Percentiles rank a stretch among this genome's conserved stretches.
Conservation (phyloP, 441 rosid species). For the Gossypium lobatum region DNA sequence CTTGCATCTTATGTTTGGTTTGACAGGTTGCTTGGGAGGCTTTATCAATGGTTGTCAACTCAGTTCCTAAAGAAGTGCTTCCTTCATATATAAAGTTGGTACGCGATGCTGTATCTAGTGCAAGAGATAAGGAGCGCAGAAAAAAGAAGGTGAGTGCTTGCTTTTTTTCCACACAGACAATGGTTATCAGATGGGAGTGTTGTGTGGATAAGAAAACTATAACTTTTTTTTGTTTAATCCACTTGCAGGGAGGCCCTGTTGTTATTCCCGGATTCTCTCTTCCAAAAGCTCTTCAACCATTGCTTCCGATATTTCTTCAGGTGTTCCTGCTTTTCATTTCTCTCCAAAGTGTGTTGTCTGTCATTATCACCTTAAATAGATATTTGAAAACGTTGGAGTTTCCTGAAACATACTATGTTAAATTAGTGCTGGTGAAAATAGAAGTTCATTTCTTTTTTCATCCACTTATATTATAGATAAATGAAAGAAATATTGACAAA, state of each 20-base stretch:
- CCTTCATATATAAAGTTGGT: constrained; percentile 86
- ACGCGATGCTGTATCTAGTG: constrained; percentile 94
- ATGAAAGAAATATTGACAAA: neutral
- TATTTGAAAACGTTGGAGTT: neutral
- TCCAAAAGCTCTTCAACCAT: constrained; percentile 90
- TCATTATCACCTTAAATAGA: neutral
- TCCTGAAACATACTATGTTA: neutral
- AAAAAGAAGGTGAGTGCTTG: constrained; percentile 63
- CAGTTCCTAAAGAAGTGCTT: constrained; percentile 94
- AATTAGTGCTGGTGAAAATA: neutral
- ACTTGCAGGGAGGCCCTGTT: constrained; percentile 83
- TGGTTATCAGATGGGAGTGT: neutral
- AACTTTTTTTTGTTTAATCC: constrained; percentile 10
- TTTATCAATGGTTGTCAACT: constrained; percentile 75
- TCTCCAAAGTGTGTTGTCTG: neutral
- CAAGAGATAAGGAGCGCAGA: constrained; percentile 93
- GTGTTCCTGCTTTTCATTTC: constrained; percentile 33
- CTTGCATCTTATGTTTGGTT: constrained; percentile 23
- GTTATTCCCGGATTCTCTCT: constrained; percentile 93
- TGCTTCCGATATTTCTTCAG: constrained; percentile 94
- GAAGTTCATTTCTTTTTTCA: neutral
- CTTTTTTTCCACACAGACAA: constrained; percentile 1
- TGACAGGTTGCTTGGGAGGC: constrained; percentile 97
- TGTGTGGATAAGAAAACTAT: constrained; percentile 13
- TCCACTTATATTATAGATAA: neutral